These are phyloP conservation scores for Aspergillus pseudoviridinutans DNA, from an alignment of 2,329 filamentous ascomycete genomes.

Conservation along the genomic window DNA sequence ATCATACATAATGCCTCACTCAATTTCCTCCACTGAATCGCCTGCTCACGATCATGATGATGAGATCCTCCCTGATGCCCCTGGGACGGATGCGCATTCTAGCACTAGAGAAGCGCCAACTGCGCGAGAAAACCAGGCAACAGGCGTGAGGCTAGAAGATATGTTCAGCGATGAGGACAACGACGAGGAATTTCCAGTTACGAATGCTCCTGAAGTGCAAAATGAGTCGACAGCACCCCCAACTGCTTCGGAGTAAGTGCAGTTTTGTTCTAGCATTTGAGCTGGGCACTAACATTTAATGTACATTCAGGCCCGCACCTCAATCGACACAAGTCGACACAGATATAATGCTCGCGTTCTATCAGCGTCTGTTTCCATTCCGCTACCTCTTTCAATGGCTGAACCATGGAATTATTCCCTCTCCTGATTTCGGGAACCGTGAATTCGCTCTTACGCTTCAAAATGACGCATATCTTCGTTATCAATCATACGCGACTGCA, in stretches of 20 bases:
- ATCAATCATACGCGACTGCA: slow-evolving; percentile 71
- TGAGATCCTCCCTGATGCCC: slow-evolving; percentile 42
- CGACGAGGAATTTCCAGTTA: slow-evolving; percentile 51
- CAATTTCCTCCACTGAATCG: slow-evolving; percentile 35
- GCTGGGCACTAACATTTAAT: slow-evolving; percentile 7
- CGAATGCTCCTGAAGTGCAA: slow-evolving; percentile 47
- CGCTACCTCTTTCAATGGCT: slow-evolving; percentile 95
- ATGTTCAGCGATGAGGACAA: slow-evolving; percentile 59
- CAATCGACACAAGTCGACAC: slow-evolving; percentile 61
- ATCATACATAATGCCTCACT: slow-evolving; percentile 33
- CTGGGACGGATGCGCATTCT: slow-evolving; percentile 11
- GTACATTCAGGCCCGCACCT: slow-evolving; percentile 25
- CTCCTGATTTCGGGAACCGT: slow-evolving; percentile 83
- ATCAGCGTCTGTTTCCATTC: slow-evolving; percentile 93
- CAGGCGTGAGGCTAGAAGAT: slow-evolving; percentile 50
- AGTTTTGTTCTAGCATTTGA: background rate
- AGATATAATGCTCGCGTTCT: slow-evolving; percentile 87
- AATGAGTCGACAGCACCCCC: slow-evolving; percentile 40
- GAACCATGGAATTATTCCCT: slow-evolving; percentile 83
- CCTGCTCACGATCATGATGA: slow-evolving; percentile 36
- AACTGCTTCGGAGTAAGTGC: slow-evolving; percentile 35
- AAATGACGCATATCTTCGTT: slow-evolving; percentile 87
- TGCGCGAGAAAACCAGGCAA: slow-evolving; percentile 15
- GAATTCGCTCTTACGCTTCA: slow-evolving; percentile 96
- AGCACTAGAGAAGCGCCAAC: slow-evolving; percentile 6